Evolutionary conservation across 2,329 filamentous ascomycete species (phyloP), one percentile per base, ranked within the genome.

Genomic region (Aspergillus glaucus): DNA sequence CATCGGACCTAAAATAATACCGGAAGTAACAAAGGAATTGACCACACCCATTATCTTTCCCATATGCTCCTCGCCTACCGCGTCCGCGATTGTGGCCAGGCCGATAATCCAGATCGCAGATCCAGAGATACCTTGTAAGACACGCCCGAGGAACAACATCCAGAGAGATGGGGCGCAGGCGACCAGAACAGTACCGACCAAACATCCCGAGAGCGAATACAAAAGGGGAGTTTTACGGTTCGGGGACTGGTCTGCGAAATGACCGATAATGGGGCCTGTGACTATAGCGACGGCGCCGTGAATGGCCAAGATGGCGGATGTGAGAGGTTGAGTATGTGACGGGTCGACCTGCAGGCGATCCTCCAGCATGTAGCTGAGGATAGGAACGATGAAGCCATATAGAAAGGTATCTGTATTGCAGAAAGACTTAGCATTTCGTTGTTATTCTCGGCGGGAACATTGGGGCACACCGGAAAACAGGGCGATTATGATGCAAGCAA

Each of bases 381-480:
- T 64, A 6, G 65, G 64, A 3, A 66, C 60, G 8, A 66, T 46
- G 42, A 66, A 66, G 43, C 56, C 58, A 52, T 61, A 67, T n/a
- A 67, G 60, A 34, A 67, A 61, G 9, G 56, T 58, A 50, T 66
- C 64, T 65, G 41, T 15, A 15, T 15, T 15, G 15, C 15, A 15
- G 15, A 15, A 15, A 15, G 21, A 2, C 21, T 4, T 21, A 4
- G 21, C 21, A 15, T 15, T 15, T 15, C 15, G 15, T 15, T 15
- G 15, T 15, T 15, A 15, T 15, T 15, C 15, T 15, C 15, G 15
- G 15, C 15, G 15, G 15, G 15, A 15, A 15, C 15, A 15, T 15
- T 15, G 15, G 15, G 15, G 15, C 15, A 15, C 15, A 15, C 15
- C 15, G 15, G 15, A 15, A 15, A 15, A 15, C 15, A 15, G 15